Base-by-base conservation (phyloP, 2,329 filamentous ascomycete species). In the Aspergillus flavus region DNA sequence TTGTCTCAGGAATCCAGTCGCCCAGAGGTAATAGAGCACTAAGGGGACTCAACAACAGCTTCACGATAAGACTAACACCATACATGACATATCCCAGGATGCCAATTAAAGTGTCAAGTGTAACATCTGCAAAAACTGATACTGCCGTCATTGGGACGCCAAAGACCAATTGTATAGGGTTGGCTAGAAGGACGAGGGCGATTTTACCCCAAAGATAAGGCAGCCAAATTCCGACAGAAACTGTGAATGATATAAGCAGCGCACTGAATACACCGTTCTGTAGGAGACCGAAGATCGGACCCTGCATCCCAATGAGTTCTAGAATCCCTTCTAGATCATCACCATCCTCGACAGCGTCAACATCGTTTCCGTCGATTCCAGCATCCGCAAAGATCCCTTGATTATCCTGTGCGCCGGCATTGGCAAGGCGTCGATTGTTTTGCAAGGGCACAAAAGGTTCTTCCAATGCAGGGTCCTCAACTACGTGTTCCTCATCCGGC, bases 311-410 rank as follows among this genome's bases (percentile, higher is more conserved):
- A 63, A 99, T 91, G 19, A 99, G 86, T 76, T 99, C 95, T 82
- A 99, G 89, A 58, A 99, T 92, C 0, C 95, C 95, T 75, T 99
- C 95, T 19, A 99, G 88, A 73, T 99, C 95, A 78, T 99, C 95
- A 11, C 91, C 91, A 69, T 97, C 91, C 50, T 84, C 83, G 19
- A 81, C 76, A n/a, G 79, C 81, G 67, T 85, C 82, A 54, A 76
- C 81, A 64, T 89, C 87, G 53, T 88, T 87, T 14, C 81, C 72
- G 70, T 97, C 92, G 41, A 94, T 26, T 21, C 69, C 90, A 58
- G 87, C 87, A 26, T 87, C 82, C 1, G 86, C 86, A 12, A 66
- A 68, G n/a, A 67, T 52, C 19, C 53, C 68, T 62, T 66, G 65
- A 28, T 68, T 62, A 26, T 67, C 65, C 2, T 64, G 61, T 9